These are phyloP conservation scores for Brassica juncea DNA, from an alignment of 345 rosid species.

Conservation along the genomic window DNA sequence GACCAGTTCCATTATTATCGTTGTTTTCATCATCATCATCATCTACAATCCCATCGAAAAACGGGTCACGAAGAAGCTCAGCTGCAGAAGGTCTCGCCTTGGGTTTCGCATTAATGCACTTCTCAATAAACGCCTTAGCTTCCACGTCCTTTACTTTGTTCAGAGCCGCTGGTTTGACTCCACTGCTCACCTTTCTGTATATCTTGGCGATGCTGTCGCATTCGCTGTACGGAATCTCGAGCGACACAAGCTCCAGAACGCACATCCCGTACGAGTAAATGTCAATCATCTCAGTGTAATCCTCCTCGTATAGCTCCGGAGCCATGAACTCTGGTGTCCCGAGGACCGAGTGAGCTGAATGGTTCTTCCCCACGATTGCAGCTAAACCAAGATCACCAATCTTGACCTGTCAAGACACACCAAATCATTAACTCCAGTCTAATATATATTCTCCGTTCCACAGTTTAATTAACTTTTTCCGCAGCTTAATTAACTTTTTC, in stretches of 20 bases:
- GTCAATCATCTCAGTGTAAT: constrained; percentile 78
- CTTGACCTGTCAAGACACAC: constrained; percentile 53
- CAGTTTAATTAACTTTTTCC: too few species aligned
- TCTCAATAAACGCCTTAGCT: constrained; percentile 68
- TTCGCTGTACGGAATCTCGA: constrained; percentile 82
- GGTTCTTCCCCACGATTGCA: constrained; percentile 71
- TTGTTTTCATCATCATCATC: constrained; percentile 47
- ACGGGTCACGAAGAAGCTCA: constrained; percentile 66
- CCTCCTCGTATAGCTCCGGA: constrained; percentile 85
- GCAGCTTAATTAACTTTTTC: too few species aligned
- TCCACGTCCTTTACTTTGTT: constrained; percentile 61
- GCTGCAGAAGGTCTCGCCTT: constrained; percentile 70
- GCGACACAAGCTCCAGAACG: constrained; percentile 73
- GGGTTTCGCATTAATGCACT: constrained; percentile 58
- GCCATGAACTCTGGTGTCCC: constrained; percentile 98
- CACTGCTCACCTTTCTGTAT: constrained; percentile 72
- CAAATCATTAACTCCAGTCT: background rate
- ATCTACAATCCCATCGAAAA: constrained; percentile 58
- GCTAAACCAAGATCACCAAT: constrained; percentile 94
- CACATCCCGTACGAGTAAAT: constrained; percentile 91
- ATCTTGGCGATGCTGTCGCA: constrained; percentile 74
- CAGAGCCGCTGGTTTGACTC: constrained; percentile 65
- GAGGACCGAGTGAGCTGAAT: constrained; percentile 71
- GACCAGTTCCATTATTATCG: constrained; percentile 20
- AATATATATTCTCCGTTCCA: too few species aligned